These are phyloP conservation scores for Dioscorea dumetorum DNA, from an alignment of 106 monocot genomes.

Conservation along the genomic window DNA sequence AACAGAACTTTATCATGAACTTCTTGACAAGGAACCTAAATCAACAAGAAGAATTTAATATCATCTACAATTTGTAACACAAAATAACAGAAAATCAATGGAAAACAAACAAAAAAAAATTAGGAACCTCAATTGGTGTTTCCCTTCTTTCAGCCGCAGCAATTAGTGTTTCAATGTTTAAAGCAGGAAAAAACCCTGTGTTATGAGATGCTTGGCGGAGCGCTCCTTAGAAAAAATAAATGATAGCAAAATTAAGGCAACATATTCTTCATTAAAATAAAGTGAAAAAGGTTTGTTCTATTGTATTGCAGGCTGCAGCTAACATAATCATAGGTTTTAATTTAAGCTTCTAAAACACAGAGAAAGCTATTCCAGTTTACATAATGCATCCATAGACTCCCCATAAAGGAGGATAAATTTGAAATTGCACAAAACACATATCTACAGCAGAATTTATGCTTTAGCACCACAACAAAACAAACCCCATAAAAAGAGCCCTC, in stretches of 20 bases:
- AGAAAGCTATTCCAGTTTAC: too few species aligned
- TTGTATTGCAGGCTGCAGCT: too few species aligned
- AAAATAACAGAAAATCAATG: neutral
- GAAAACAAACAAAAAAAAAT: neutral
- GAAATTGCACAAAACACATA: too few species aligned
- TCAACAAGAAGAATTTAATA: neutral
- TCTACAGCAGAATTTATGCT: too few species aligned
- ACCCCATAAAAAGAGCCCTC: too few species aligned
- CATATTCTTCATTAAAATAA: neutral
- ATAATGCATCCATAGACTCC: too few species aligned
- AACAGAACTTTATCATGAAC: conserved; percentile 91
- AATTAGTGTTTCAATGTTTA: conserved; percentile 95
- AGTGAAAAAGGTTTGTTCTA: neutral
- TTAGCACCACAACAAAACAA: too few species aligned
- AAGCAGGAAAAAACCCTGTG: conserved; percentile 87
- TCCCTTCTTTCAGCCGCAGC: conserved; percentile 94
- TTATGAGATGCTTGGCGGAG: conserved; percentile 67
- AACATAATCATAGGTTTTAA: too few species aligned
- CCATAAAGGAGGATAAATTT: too few species aligned
- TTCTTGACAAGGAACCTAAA: conserved; percentile 77
- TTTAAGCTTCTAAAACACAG: too few species aligned
- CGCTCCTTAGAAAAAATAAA: conserved; percentile 46
- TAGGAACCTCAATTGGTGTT: conserved; percentile 69
- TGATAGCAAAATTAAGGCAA: neutral
- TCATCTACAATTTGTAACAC: neutral